Conservation (phyloP, 2,329 filamentous ascomycete species). For the Gnomoniopsis smithogilvyi region DNA sequence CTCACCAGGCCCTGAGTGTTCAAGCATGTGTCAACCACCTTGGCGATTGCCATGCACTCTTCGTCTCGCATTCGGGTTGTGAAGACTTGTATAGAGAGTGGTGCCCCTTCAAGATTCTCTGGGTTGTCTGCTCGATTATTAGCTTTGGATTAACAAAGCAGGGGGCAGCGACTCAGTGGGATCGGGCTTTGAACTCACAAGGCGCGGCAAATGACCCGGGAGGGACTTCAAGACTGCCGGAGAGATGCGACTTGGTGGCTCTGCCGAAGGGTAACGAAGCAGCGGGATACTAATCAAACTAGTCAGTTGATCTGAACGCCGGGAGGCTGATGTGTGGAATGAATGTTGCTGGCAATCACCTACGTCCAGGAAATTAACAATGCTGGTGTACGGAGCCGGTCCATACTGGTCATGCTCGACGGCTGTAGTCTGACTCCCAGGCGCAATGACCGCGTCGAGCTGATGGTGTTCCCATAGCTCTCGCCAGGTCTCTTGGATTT, state of each 20-base stretch:
- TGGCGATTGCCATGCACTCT: slow-evolving; percentile 18
- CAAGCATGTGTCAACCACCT: slow-evolving; percentile 13
- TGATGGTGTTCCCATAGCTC: slow-evolving; percentile 9
- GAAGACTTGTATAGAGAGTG: slow-evolving; percentile 17
- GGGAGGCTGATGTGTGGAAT: background rate
- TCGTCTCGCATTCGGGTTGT: slow-evolving; percentile 20
- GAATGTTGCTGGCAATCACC: background rate
- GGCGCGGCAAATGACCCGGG: slow-evolving; percentile 9
- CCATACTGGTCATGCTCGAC: slow-evolving; percentile 20
- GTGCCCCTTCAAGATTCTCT: slow-evolving; percentile 13
- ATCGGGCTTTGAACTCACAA: slow-evolving; percentile 7
- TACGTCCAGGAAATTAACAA: slow-evolving; percentile 19
- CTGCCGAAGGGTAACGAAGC: slow-evolving; percentile 11
- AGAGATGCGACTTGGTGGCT: background rate
- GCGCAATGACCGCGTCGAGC: slow-evolving; percentile 18
- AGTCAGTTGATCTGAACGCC: background rate
- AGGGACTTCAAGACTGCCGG: background rate
- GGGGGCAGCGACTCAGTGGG: background rate
- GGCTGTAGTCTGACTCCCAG: slow-evolving; percentile 16
- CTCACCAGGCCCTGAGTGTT: background rate
- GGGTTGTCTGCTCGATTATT: slow-evolving; percentile 2
- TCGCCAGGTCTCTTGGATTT: slow-evolving; percentile 16
- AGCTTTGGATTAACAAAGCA: no score
- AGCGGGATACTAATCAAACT: slow-evolving; percentile 10
- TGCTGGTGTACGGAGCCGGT: slow-evolving; percentile 14